These are phyloP conservation scores for Funneliformis caledonium DNA, from an alignment of 371 early-diverging fungal species.

Conservation along the genomic window DNA sequence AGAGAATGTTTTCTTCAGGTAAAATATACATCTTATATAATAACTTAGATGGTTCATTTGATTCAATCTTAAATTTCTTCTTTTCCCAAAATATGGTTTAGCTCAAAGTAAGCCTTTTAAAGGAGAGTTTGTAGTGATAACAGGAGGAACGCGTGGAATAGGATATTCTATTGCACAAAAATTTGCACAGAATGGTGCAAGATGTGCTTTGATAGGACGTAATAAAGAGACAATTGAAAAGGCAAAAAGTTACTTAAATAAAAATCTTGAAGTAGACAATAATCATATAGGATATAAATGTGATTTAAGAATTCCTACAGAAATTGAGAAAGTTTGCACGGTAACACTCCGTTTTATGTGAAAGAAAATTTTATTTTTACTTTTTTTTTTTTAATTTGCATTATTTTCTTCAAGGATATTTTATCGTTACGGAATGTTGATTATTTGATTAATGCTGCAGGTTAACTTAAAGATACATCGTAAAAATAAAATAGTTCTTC, in stretches of 20 bases:
- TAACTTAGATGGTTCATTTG: neutral
- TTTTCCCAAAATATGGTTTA: no score
- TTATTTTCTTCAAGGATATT: slow-evolving; percentile 41
- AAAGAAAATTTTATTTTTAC: neutral
- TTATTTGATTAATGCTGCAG: slow-evolving; percentile 68
- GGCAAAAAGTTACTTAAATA: neutral
- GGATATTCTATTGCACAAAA: slow-evolving; percentile 66
- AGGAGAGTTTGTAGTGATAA: slow-evolving; percentile 58
- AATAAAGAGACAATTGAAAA: slow-evolving; percentile 45
- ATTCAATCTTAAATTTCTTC: neutral
- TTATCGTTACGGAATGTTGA: slow-evolving; percentile 50
- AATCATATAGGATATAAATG: slow-evolving; percentile 49
- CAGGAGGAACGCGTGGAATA: slow-evolving; percentile 82
- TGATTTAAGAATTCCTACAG: slow-evolving; percentile 54
- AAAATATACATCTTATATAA: neutral
- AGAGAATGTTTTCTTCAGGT: neutral
- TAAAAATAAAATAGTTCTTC: neutral
- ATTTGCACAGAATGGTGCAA: slow-evolving; percentile 64
- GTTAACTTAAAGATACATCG: slow-evolving; percentile 41
- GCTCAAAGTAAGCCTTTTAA: neutral
- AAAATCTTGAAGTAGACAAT: neutral
- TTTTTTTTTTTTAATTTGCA: slow-evolving; percentile 13
- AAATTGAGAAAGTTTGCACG: slow-evolving; percentile 53
- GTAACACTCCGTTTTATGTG: slow-evolving; percentile 15
- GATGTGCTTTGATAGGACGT: slow-evolving; percentile 62